Base-by-base conservation (phyloP, 352 stramenopile genomes). In the Pythium oligandrum region DNA sequence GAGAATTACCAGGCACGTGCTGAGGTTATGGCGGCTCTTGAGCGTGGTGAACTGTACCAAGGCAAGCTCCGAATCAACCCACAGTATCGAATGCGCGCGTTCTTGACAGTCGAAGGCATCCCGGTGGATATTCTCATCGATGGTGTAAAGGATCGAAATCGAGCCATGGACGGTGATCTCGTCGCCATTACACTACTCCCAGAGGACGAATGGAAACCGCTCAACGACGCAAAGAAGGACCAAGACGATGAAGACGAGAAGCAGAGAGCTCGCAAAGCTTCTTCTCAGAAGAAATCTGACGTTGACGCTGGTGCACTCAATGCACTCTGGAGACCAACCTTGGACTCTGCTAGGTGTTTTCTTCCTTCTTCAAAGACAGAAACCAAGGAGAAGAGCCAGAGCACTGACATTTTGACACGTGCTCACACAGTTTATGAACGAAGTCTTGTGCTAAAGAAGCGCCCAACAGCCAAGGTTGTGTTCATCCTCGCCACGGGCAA, bases 21-120 rank as follows among this genome's bases (percentile, higher is more conserved):
- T 10, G 17, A 37, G 2, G 61, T 64, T 7, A 50, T 61, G 17
- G 51, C 26, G 30, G 55, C 61, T 6, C 49, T 82, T 32, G 57
- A 59, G 32, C 48, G 52, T 34, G 69, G 71, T 2, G 58, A 58
- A 26, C 33, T 78, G 6, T 55, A 66, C 40, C 68, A 90, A 53
- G 86, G 86, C 48, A 84, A 77, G 34, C 59, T 96, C 11, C 81
- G 86, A 3, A 69, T 95, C 30, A 96, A 93, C 46, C 59, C 63
- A 0, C 76, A 76, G 53, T 90, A 88, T 33, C 71, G 74, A 17
- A 70, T 78, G 57, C 75, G 93, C 51, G 85, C 78, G 9, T 96
- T 91, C 51, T 63, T 95, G 34, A 80, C 81, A 3, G 68, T 96
- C 10, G 70, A 88, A 33, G 85, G 85, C 0, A 69, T 96, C 10